Base-by-base conservation (phyloP, 2,329 filamentous ascomycete species). In the Arachnomyces sp. region DNA sequence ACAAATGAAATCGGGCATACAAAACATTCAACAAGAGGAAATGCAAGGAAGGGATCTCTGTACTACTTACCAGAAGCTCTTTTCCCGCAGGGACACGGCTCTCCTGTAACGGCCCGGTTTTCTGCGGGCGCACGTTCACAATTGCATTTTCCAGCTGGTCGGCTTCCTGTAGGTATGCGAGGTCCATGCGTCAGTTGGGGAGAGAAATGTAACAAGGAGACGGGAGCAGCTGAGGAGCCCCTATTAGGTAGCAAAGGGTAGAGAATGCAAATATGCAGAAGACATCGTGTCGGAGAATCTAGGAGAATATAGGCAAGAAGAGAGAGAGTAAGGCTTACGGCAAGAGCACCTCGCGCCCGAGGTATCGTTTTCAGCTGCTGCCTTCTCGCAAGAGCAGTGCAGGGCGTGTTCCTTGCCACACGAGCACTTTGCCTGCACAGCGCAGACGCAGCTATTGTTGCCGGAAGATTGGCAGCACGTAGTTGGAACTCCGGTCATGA, bases 381-480 rank as follows among this genome's bases (percentile, higher is more conserved):
- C 76, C 64, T 86, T 89, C 55, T 78, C 78, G 70, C 90, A 95
- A 47, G 72, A 83, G 77, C 90, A 96, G 61, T 89, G 74, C 36
- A 94, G 78, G 36, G 90, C 90, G 3, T 80, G 77, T 60, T 92
- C 76, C 71, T 94, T 80, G 58, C 90, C 90, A 63, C 90, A 96
- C 12, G 86, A 93, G 77, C 88, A 94, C 45, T 65, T 77, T 46
- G 76, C 74, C 52, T 78, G 73, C 39, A 70, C 64, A 30, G 73
- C 72, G 53, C 74, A 77, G 50, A 73, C 71, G 53, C 77, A 81
- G 54, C 67, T 63, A 52, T 66, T 68, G 48, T 68, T 55, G 15
- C 51, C 67, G 52, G 72, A 67, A 52, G 72, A 72, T 61, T 73
- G 73, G 63, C 77, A 81, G 74, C 77, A 81, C 52, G 71, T 74